These are phyloP conservation scores for Phyllosticta capitalensis DNA, from an alignment of 2,329 filamentous ascomycete species.

Conservation along the genomic window DNA sequence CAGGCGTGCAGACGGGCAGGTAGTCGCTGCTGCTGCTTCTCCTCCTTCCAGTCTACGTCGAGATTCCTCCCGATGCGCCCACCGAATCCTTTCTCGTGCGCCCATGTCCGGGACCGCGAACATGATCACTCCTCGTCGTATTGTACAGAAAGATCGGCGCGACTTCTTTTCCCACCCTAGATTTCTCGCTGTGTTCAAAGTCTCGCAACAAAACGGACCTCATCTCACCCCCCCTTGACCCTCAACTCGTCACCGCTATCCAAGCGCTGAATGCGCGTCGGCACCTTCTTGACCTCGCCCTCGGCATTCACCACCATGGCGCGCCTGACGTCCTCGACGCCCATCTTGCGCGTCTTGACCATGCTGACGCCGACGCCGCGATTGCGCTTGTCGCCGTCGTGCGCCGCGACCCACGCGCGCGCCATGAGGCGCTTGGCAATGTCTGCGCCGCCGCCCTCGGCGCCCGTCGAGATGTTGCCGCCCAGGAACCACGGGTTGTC, in stretches of 20 bases:
- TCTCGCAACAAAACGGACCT: no score
- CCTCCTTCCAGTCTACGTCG: no score
- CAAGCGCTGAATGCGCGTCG: constrained; percentile 2
- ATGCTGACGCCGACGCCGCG: constrained; percentile 43
- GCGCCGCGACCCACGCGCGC: constrained; percentile 51
- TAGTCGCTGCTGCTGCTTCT: no score
- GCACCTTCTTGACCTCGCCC: constrained; percentile 3
- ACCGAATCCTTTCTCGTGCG: no score
- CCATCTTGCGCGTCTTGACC: constrained; percentile 40
- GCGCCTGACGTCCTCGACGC: constrained; percentile 36
- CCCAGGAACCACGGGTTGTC: constrained; percentile 53
- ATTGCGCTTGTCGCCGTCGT: constrained; percentile 51
- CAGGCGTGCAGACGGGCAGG: no score
- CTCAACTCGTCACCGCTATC: constrained; percentile 1
- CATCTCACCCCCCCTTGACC: not conserved
- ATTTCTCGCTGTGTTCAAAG: no score
- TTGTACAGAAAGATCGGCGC: no score
- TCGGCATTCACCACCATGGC: constrained; percentile 21
- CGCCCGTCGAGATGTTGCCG: constrained; percentile 48
- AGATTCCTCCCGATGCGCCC: no score
- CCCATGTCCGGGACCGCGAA: no score
- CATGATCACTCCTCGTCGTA: no score
- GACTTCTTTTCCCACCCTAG: no score
- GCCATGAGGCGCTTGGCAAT: constrained; percentile 47
- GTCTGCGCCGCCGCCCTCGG: constrained; percentile 44